A percentile compares a stretch with the other conserved stretches of the same genome.
Conservation (phyloP, 805 yeast species). For the Scheffersomyces coipomensis region DNA sequence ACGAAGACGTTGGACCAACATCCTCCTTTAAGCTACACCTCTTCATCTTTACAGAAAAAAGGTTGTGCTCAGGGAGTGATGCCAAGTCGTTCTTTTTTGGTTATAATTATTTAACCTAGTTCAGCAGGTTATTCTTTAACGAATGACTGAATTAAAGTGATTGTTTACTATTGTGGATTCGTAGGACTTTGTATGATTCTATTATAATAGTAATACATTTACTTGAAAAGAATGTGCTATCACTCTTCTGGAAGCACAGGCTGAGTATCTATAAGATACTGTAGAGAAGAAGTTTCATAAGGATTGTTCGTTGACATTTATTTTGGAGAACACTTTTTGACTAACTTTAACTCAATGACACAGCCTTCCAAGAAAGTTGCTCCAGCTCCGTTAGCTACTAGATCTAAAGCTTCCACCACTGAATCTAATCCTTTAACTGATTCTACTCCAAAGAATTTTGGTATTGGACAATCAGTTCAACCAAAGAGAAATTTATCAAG, state of each 20-base stretch:
- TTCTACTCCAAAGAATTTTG: slow-evolving; percentile 87
- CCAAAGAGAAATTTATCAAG: slow-evolving; percentile 95
- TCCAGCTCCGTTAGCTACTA: slow-evolving; percentile 45
- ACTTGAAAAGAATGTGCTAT: slow-evolving; percentile 12
- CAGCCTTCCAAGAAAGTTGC: slow-evolving; percentile 58
- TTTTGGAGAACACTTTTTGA: slow-evolving; percentile 19
- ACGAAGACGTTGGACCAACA: slow-evolving; percentile 22
- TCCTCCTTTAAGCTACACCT: slow-evolving; percentile 16
- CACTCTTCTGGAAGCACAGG: slow-evolving; percentile 45
- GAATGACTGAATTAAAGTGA: neutral
- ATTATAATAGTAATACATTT: no score
- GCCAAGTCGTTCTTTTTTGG: slow-evolving; percentile 3
- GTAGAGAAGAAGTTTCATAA: slow-evolving; percentile 31
- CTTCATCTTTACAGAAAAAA: slow-evolving; percentile 13
- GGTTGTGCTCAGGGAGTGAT: slow-evolving; percentile 11
- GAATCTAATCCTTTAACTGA: slow-evolving; percentile 77
- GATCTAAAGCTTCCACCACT: slow-evolving; percentile 25
- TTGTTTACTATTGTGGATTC: no score
- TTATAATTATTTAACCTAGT: slow-evolving; percentile 1
- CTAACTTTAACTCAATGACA: slow-evolving; percentile 44
- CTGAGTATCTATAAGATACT: slow-evolving; percentile 40
- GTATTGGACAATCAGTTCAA: slow-evolving; percentile 94
- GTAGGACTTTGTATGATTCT: no score
- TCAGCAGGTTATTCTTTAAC: neutral
- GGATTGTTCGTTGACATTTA: slow-evolving; percentile 24